Evolutionary conservation across 495 filamentous ascomycete genomes (phyloP).

Genomic region (Penicillium coffeae): DNA sequence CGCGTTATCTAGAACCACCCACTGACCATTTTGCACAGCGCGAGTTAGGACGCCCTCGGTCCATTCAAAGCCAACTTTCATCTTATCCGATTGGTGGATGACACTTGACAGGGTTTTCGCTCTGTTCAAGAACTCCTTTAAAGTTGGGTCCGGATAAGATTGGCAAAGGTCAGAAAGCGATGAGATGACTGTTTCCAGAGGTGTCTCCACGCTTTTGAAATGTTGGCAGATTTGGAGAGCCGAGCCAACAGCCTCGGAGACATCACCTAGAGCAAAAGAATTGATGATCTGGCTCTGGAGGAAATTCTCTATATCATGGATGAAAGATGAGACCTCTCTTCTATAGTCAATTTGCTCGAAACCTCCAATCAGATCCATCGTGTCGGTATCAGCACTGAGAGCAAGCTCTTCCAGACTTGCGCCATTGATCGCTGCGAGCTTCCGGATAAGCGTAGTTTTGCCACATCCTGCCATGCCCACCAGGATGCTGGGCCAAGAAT

Average conservation of each 20-base stretch:
- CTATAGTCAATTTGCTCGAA: conserved; percentile 90
- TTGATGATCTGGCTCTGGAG: conserved; percentile 52
- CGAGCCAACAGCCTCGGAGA: conserved; percentile 22
- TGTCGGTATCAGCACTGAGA: conserved; percentile 88
- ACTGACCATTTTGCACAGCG: conserved; percentile 79
- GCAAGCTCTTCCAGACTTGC: conserved; percentile 71
- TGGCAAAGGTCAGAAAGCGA: conserved; percentile 30
- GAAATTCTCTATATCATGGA: conserved; percentile 51
- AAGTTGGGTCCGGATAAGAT: conserved; percentile 23
- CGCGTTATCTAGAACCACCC: conserved; percentile 94
- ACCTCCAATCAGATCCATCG: conserved; percentile 93
- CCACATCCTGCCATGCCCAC: conserved; percentile 83
- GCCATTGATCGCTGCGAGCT: conserved; percentile 74
- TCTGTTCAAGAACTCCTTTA: conserved; percentile 31
- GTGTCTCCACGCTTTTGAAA: conserved; percentile 27
- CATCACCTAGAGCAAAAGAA: conserved; percentile 42
- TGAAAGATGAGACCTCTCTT: conserved; percentile 55
- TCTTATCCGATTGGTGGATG: conserved; percentile 47
- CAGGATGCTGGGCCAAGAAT: conserved; percentile 83
- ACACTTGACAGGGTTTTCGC: conserved; percentile 39
- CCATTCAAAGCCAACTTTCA: conserved; percentile 87
- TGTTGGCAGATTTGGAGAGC: conserved; percentile 34
- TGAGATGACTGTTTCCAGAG: conserved; percentile 33
- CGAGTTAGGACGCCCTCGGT: conserved; percentile 86
- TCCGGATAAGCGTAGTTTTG: conserved; percentile 73